Base-by-base conservation (phyloP, 371 early-diverging fungal genomes). In the Apophysomyces trapeziformis region DNA sequence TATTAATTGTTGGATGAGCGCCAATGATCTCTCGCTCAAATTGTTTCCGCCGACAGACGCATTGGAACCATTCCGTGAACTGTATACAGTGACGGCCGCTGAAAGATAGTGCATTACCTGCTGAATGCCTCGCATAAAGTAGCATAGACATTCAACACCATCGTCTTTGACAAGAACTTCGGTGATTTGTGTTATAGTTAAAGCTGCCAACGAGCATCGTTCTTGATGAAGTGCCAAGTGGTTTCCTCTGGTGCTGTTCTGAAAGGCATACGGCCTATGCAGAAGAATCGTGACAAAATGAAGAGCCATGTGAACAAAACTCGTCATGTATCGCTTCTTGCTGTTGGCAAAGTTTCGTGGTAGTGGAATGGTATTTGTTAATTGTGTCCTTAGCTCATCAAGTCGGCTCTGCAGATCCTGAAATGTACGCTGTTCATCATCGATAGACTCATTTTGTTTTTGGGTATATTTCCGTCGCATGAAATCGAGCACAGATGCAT, bases 81-180 rank as follows among this genome's bases (percentile, higher is more conserved):
- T 56, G 54, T 75, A 77, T 1, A 80, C 47, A 1, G 81, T 78
- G 4, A 72, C 60, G 1, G 81, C 76, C 3, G 81, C 76, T 8
- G 81, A 73, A 5, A 81, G 41, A 58, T 76, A 81, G 57, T 81
- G 74, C n/a, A 81, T 57, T 8, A 74, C 71, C 50, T 81, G 76
- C 16, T 78, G 81, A 0, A 78, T 67, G 0, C 81, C 81, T 37
- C 81, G 72, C 13, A 81, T 67, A 4, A 73, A 68, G 60, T 78
- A 78, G 68, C 78, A 76, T 46, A 81, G 66, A 54, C 74, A 72
- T 56, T 71, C 78, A 35, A 69, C 39, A 0, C 76, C 77, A 41
- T 68, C 61, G 9, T 68, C 69, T 41, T 67, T 62, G 3, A 80
- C 35, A 4, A 80, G 46, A 9, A 65, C 58, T 16, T 72, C 72